phyloP scores from a whole-genome alignment of 2,329 filamentous ascomycete species.

The Colletotrichum cordylinicola region DNA sequence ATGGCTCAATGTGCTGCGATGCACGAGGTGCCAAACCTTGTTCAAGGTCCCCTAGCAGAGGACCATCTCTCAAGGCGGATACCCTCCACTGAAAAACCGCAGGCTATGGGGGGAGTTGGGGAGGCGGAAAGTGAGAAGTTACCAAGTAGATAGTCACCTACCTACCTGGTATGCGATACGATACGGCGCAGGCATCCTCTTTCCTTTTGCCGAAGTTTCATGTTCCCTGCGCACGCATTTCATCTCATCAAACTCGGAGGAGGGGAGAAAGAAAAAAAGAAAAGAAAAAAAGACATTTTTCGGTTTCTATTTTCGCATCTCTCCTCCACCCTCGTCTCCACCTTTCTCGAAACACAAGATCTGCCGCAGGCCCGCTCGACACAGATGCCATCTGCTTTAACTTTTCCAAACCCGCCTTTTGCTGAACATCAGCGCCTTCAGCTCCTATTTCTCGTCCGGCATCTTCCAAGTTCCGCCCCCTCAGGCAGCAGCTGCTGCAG shows the following conservation, averaged over 20 bases:
- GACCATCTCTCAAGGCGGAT: background rate
- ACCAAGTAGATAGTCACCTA: background rate
- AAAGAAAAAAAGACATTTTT: background rate
- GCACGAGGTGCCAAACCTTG: background rate
- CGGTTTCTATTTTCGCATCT: conserved; percentile 14
- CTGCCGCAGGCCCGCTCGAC: conserved; percentile 10
- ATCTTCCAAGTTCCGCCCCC: background rate
- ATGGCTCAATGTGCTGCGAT: background rate
- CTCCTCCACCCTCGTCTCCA: conserved; percentile 1
- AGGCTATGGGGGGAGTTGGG: background rate
- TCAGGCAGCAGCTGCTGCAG: background rate
- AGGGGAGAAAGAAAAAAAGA: background rate
- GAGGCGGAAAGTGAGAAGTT: background rate
- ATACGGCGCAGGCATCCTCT: background rate
- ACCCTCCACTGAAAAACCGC: background rate
- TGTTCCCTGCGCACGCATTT: conserved; percentile 12
- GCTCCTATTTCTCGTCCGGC: background rate
- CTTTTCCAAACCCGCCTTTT: background rate
- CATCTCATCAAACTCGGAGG: conserved; percentile 1
- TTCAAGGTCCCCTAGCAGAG: background rate
- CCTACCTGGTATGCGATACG: background rate
- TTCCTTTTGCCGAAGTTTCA: conserved; percentile 17
- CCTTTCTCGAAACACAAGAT: conserved; percentile 19
- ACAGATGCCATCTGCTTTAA: background rate
- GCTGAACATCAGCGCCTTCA: background rate